Percentiles rank a stretch among this genome's conserved stretches.
phyloP scores from a whole-genome alignment of 768 basidiomycete genomes.

The Phaffia australis region DNA sequence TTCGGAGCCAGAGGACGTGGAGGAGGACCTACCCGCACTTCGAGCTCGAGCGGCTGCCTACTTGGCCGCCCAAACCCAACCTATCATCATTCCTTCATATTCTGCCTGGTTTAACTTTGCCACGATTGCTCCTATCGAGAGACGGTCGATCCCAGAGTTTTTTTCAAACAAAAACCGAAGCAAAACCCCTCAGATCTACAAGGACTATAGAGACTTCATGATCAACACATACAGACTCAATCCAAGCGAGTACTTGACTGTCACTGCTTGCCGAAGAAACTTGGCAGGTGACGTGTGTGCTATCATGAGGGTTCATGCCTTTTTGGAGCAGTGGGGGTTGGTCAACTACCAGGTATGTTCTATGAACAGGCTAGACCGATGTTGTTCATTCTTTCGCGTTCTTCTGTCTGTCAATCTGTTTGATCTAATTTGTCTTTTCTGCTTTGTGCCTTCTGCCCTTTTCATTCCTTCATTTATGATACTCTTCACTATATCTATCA shows the following conservation, averaged over 20 bases:
- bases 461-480: not conserved
- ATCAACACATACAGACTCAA: constrained; percentile 92
- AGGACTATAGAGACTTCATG: constrained; percentile 99
- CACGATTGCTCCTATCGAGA: constrained; percentile 82
- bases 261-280: constrained; percentile 91
- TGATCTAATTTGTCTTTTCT: not conserved
- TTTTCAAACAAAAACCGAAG: constrained; percentile 90
- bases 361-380: not conserved
- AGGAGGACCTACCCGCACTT: constrained; percentile 46
- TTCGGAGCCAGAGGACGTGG: constrained; percentile 7
- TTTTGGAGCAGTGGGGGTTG: constrained; percentile 96
- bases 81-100: constrained; percentile 92
- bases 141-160: constrained; percentile 88
- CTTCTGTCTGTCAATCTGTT: not conserved
- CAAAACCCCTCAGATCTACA: constrained; percentile 94
- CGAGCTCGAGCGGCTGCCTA: constrained; percentile 76
- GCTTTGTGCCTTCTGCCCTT: not conserved
- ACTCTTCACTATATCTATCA: constrained; percentile 35
- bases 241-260: constrained; percentile 89
- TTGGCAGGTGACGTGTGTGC: constrained; percentile 96
- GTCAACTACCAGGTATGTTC: constrained; percentile 87
- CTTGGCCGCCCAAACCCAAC: constrained; percentile 92
- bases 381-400: not conserved
- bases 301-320: constrained; percentile 97
- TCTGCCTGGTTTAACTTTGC: constrained; percentile 97